These are phyloP conservation scores for Magnolia changhungtana DNA, from an alignment of 164 flowering plant genomes.

Conservation along the genomic window DNA sequence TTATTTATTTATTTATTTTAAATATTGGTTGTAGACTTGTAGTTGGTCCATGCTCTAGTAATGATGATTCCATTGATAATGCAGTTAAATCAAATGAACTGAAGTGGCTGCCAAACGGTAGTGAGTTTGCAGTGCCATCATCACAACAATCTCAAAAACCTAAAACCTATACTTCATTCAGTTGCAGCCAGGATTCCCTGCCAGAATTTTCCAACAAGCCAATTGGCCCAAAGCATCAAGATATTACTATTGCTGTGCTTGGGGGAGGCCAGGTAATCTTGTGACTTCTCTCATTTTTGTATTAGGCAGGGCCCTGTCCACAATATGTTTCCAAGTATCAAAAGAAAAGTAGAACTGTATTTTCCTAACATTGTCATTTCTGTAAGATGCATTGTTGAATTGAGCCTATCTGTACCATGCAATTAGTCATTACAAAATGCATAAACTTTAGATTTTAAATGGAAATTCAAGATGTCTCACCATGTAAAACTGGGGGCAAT, in stretches of 20 bases:
- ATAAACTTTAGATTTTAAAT: too few relatives aligned
- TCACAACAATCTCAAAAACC: constrained; percentile 34
- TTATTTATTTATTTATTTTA: too few relatives aligned
- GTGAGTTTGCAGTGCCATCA: constrained; percentile 45
- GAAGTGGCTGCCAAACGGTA: constrained; percentile 84
- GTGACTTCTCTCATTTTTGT: neutral
- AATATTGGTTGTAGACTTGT: neutral
- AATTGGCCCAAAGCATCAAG: constrained; percentile 39
- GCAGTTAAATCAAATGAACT: constrained; percentile 72
- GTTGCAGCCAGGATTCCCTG: constrained; percentile 58
- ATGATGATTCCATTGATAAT: constrained; percentile 18
- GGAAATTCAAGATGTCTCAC: too few relatives aligned
- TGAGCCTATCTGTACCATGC: too few relatives aligned
- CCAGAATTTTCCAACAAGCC: constrained; percentile 62
- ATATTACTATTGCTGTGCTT: constrained; percentile 70
- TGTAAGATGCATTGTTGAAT: too few relatives aligned
- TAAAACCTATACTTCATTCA: constrained; percentile 74
- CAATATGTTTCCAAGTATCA: neutral
- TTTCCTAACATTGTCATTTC: neutral
- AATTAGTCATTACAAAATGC: too few relatives aligned
- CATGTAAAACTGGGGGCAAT: too few relatives aligned
- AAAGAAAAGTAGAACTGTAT: neutral
- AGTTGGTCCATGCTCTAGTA: neutral
- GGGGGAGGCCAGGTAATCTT: constrained; percentile 81
- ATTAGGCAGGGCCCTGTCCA: neutral